Evolutionary conservation across 164 flowering plant species (phyloP), one percentile per base, ranked within the genome.

Genomic region (Tetrastigma voinierianum): DNA sequence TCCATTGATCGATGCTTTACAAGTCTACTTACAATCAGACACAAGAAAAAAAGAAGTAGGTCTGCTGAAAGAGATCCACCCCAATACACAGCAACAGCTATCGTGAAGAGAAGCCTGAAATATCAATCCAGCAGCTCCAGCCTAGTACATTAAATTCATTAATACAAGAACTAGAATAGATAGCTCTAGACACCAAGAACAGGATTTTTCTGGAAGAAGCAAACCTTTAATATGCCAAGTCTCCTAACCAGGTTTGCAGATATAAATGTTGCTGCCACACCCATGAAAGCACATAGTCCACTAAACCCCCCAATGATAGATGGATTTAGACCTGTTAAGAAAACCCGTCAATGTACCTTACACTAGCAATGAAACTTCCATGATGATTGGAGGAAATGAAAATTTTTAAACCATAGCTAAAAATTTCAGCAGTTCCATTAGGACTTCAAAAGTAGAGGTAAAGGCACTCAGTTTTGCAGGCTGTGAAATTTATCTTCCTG

Each of bases 241-340:
- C 68, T 82, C 71, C 76, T 80, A 65, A 96, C 93, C 66, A 96
- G 69, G 58, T 62, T 68, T 76, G 99, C 88, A 59, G 98, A 96
- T 58, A 91, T 70, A 70, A 93, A 96, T 55, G 99, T 96, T 53
- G 98, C 99, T 71, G 90, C 88, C 63, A 96, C 90, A 47, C 99
- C 99, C 97, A 96, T 90, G 73, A 90, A 87, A 73, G 98, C 96
- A 80, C 98, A 96, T 71, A 93, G 72, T 71, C 98, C 97, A 83
- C 96, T 90, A 65, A 96, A 93, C 16, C 86, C 95, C 13, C 98
- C 99, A 76, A 93, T 84, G 16, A 96, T 73, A 23, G 96, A 87
- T 59, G 99, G 95, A 78, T 86, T 87, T 46, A 96, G 65, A 74
- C 97, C 98, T 93, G 90, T 67, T n/a, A 62, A 68, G 73, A 14